These are phyloP conservation scores for Porcisia hertigi DNA, from an alignment of 208 protist species.

Conservation along the genomic window DNA sequence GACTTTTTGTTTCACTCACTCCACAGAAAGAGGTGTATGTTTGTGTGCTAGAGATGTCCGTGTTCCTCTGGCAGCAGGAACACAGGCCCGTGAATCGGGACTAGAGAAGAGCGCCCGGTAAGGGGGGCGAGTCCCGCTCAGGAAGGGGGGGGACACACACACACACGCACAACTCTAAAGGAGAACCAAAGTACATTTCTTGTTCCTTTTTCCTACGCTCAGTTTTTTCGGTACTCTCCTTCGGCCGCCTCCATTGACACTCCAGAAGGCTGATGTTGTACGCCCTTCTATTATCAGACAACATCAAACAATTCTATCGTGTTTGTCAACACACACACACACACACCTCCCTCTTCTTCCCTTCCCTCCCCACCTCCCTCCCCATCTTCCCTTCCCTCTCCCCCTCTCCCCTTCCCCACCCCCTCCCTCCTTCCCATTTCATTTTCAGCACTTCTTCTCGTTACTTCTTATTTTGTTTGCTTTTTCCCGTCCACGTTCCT, in stretches of 20 bases:
- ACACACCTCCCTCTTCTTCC: constrained; percentile 10
- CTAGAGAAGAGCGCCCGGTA: no score
- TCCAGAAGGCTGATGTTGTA: no score
- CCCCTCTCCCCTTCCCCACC: not conserved
- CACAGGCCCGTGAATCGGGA: no score
- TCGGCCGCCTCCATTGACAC: no score
- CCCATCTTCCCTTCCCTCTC: not conserved
- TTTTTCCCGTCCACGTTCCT: not conserved
- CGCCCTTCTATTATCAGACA: no score
- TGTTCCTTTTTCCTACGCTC: not conserved
- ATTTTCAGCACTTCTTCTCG: not conserved
- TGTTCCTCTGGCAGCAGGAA: no score
- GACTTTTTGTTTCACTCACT: not conserved
- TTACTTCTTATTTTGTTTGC: not conserved
- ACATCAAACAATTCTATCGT: not conserved
- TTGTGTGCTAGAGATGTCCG: no score
- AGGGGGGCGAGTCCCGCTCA: no score
- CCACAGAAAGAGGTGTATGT: no score
- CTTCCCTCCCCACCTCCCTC: constrained; percentile 21
- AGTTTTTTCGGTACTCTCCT: not conserved
- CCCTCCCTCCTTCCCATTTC: not conserved
- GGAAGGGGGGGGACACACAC: no score
- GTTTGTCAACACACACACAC: not conserved
- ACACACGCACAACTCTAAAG: no score
- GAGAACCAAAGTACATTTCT: not conserved